Evolutionary conservation across 768 basidiomycete species (phyloP), one percentile per base, ranked within the genome.

Genomic region (Panus rudis): DNA sequence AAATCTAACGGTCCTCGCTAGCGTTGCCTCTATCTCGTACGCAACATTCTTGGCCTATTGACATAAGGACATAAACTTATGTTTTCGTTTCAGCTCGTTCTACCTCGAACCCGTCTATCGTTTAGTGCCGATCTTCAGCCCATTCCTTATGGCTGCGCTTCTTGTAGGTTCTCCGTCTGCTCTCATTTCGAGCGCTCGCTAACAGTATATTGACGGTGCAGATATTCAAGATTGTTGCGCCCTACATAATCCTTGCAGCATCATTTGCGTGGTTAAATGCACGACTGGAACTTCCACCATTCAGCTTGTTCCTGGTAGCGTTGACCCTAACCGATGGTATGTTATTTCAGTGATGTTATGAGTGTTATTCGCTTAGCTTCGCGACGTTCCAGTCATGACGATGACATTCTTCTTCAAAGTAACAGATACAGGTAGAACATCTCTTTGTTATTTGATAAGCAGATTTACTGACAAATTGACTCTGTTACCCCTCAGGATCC

Each of bases 41-140:
- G 81, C 69, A 4, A 20, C 23, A 3, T 24, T 33, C 20, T 41
- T 14, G 42, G 45, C 26, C 6, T 21, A 6, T 8, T 11, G 10
- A 21, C 23, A 23, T 14, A 13, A 2, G 25, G 3, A 26, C 14
- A 22, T 1, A 42, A 17, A 42, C n/a, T n/a, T n/a, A 3, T 13
- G 14, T 6, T 19, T 13, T 4, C 25, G 13, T 6, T 24, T 22
- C 35, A 82, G 78, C 14, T 87, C 85, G 2, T 92, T 92, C 63
- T 92, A 92, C 60, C 71, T 92, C 16, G 88, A 82, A 30, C 89
- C 90, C 2, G 89, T 92, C 6, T 92, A 90, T 54, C 82, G 89
- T 14, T 70, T 92, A 13, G 81, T 92, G 49, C 87, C 89, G 1
- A 73, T 88, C 39, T 92, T 92, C 59, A 84, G 73, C 48, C 90